phyloP scores from a whole-genome alignment of 495 filamentous ascomycete genomes.

The Penicillium coffeae region DNA sequence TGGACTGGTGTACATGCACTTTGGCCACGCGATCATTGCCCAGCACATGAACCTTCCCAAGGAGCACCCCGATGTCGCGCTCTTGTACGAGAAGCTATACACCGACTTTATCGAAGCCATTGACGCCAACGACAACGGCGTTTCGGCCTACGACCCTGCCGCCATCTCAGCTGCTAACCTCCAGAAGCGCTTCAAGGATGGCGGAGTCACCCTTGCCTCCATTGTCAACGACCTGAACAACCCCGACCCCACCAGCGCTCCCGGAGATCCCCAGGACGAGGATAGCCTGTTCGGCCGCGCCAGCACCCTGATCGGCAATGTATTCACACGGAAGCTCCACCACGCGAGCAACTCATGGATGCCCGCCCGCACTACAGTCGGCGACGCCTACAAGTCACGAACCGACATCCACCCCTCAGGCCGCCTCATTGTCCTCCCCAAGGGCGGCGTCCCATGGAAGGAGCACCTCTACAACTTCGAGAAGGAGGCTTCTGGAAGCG shows the following conservation, averaged over 20 bases:
- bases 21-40: slow-evolving; percentile 77
- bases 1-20: slow-evolving; percentile 93
- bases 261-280: slow-evolving; percentile 66
- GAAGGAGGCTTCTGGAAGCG: slow-evolving; percentile 45
- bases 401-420: slow-evolving; percentile 64
- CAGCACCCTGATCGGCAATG: slow-evolving; percentile 75
- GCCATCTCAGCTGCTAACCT: slow-evolving; percentile 60
- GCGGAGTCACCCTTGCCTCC: slow-evolving; percentile 76
- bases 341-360: slow-evolving; percentile 63
- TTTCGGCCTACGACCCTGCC: slow-evolving; percentile 69
- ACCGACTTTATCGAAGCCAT: slow-evolving; percentile 91
- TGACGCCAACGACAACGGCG: slow-evolving; percentile 96
- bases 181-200: slow-evolving; percentile 74
- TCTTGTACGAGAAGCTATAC: slow-evolving; percentile 88
- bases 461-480: slow-evolving; percentile 93
- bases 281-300: slow-evolving; percentile 75
- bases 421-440: slow-evolving; percentile 73
- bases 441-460: slow-evolving; percentile 82
- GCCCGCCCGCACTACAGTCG: slow-evolving; percentile 77
- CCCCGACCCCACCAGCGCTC: slow-evolving; percentile 33
- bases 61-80: slow-evolving; percentile 60
- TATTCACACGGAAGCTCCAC: slow-evolving; percentile 72
- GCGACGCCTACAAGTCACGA: slow-evolving; percentile 63
- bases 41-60: slow-evolving; percentile 57
- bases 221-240: slow-evolving; percentile 82